Evolutionary conservation across 495 filamentous ascomycete genomes (phyloP), one percentile per base, ranked within the genome.

Genomic region (Opeltia flavorubescens): DNA sequence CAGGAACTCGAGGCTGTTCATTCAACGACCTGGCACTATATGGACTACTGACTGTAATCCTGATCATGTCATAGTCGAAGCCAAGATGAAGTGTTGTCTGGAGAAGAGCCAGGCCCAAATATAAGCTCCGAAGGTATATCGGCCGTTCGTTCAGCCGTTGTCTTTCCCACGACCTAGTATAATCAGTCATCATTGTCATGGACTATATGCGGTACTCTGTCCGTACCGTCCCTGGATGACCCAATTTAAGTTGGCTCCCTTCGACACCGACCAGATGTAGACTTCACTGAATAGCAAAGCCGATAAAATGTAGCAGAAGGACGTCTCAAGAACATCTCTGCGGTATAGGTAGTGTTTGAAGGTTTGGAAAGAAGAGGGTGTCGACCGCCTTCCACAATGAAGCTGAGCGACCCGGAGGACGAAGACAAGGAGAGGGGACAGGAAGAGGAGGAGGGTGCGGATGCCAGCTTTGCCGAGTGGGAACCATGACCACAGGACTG

Each of bases 401-500:
- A 94, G 73, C 55, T 91, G 81, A 33, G 82, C 75, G 51, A 95
- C 85, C 47, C 91, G 84, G 24, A 95, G 72, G 52, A 94, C 76
- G 59, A 91, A 82, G 45, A 88, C 67, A 29, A 73, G 69, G 39
- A 88, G 67, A 27, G 58, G 59, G 4, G 73, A 68, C 55, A 91
- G 74, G 62, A 88, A 82, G 47, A 89, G 69, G 28, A 84, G 59
- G 27, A 74, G 49, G n/a, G 84, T 74, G 47, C 87, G 81, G 27
- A 94, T 58, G 49, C 81, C 85, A 31, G 81, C 77, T 46, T 65
- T 71, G 45, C 87, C 83, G 38, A 94, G 51, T 34, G 89, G 87
- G 55, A 93, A 86, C 83, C 85, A 85, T 56, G 78, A 64, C 88
- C 87, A 94, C 46, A 94, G 56, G 26, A 76, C 87, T 94, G 53